phyloP scores from a whole-genome alignment of 371 early-diverging fungal species.

The Chytridiales sp. region DNA sequence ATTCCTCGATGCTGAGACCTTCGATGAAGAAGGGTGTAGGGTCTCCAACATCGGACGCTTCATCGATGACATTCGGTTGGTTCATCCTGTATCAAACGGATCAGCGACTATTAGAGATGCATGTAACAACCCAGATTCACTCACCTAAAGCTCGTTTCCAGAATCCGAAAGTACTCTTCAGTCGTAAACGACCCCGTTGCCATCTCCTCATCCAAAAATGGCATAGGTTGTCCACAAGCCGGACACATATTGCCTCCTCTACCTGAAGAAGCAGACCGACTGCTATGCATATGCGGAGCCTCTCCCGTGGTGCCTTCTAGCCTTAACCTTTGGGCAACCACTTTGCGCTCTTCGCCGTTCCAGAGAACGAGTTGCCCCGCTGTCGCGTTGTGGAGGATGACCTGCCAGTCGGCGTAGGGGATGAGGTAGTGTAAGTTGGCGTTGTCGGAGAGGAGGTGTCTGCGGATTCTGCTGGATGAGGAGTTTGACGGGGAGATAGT shows the following conservation, averaged over 20 bases:
- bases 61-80: too few species aligned
- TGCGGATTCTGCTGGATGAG: too few species aligned
- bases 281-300: background rate
- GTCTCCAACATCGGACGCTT: too few species aligned
- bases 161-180: constrained; percentile 7
- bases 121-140: too few species aligned
- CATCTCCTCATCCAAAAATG: background rate
- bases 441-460: too few species aligned
- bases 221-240: constrained; percentile 2
- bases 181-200: background rate
- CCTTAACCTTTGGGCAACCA: background rate
- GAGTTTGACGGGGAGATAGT: too few species aligned
- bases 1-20: too few species aligned
- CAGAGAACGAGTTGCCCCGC: constrained; percentile 4
- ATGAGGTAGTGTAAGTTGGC: background rate
- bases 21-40: too few species aligned
- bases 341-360: constrained; percentile 4
- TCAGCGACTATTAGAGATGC: too few species aligned
- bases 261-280: background rate
- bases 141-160: background rate
- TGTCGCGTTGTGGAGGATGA: constrained; percentile 5
- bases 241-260: background rate
- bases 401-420: constrained; percentile 9
- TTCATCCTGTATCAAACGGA: too few species aligned
- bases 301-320: constrained; percentile 1